phyloP scores from a whole-genome alignment of 805 yeast species.

The Brettanomyces anomalus region DNA sequence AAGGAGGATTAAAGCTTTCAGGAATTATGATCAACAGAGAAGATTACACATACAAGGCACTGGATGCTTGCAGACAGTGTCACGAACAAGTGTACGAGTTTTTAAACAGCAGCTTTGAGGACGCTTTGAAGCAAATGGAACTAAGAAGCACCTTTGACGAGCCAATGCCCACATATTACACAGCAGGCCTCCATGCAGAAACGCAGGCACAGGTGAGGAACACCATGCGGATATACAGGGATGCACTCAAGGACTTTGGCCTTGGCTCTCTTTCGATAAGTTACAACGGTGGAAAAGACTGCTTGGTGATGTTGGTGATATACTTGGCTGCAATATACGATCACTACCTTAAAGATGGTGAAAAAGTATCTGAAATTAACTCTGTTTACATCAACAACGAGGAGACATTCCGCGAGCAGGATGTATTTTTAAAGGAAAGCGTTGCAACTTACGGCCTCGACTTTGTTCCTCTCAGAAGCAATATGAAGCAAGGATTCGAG shows the following conservation, averaged over 20 bases:
- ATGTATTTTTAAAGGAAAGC: slow-evolving; percentile 53
- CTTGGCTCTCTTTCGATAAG: slow-evolving; percentile 61
- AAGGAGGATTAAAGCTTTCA: not conserved
- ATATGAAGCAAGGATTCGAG: slow-evolving; percentile 61
- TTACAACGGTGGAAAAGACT: slow-evolving; percentile 96
- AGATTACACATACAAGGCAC: not conserved
- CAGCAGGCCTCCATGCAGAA: slow-evolving; percentile 5
- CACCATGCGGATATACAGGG: slow-evolving; percentile 12
- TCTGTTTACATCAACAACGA: slow-evolving; percentile 73
- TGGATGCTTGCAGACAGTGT: not conserved
- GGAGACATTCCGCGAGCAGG: slow-evolving; percentile 61
- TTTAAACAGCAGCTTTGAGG: not conserved
- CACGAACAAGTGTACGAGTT: not conserved
- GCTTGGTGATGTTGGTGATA: slow-evolving; percentile 76
- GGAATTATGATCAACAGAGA: not conserved
- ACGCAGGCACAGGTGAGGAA: slow-evolving; percentile 20
- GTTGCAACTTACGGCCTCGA: slow-evolving; percentile 46
- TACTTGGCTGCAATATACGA: slow-evolving; percentile 47
- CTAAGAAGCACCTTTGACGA: not conserved
- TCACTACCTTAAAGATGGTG: not conserved
- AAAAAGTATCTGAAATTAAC: slow-evolving; percentile 19
- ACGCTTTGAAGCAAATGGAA: not conserved
- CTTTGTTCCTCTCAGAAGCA: slow-evolving; percentile 31
- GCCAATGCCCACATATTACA: slow-evolving; percentile 1
- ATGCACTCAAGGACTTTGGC: slow-evolving; percentile 14